Base-by-base conservation (phyloP, 768 basidiomycete genomes). In the Hemileccinum rubropunctum region DNA sequence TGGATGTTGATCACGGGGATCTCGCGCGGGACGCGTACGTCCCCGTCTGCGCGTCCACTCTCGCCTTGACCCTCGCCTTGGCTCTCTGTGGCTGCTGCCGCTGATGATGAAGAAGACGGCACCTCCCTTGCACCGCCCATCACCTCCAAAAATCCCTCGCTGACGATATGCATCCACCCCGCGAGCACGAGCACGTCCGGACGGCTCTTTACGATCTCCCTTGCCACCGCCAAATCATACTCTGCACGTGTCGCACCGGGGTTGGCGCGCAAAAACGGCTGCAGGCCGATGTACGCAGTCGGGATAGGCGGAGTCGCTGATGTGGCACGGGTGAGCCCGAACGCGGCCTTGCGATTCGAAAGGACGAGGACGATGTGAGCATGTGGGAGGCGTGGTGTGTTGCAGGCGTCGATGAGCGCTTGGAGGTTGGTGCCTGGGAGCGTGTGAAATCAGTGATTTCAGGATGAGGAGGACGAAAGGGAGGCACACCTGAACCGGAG, bases 121-220 rank as follows among this genome's bases (percentile, higher is more conserved):
- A 65, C 65, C 15, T 68, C 60, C 7, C 79, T 79, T 3, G 42
- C 76, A 73, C 44, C 53, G 2, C 57, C 51, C 63, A 91, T 65
- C 28, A 82, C 74, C 17, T 90, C 80, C 51, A 98, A 68, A 67
- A 98, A 98, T 0, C 72, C 73, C 45, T 90, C 85, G 50, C 86
- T 83, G 51, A 98, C 77, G 60, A 98, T 91, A 62, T 98, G 95
- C 95, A 99, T 98, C 91, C 93, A 99, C 0, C 97, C 97, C 0
- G 95, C 97, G n/a, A 98, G 77, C 7, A 98, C 89, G 42, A 98
- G 80, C 21, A 95, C 66, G 68, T 98, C 91, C 0, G 95, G 95
- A 28, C 72, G 69, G 17, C 74, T 79, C 21, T 69, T 63, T 6
- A 88, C 61, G 4, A 92, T 82, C 45, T 82, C 76, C 28, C 78